Percentiles rank a stretch among this genome's conserved stretches.
phyloP scores from a whole-genome alignment of 805 yeast genomes.

The Candida palmyrensis region DNA sequence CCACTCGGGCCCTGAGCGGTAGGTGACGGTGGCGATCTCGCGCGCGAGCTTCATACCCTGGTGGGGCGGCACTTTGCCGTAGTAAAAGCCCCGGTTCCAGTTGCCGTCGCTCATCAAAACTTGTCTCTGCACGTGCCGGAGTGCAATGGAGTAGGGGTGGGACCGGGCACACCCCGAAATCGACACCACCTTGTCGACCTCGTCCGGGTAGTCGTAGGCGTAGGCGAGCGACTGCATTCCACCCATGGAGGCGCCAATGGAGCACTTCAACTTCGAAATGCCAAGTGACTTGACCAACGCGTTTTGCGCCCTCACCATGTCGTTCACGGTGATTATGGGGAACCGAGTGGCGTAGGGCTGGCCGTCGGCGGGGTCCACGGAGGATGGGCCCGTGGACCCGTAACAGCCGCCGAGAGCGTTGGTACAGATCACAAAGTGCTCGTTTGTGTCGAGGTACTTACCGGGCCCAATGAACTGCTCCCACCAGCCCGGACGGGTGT shows the following conservation, averaged over 20 bases:
- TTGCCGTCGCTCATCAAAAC: slow-evolving; percentile 92
- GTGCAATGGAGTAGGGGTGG: slow-evolving; percentile 90
- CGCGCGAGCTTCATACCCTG: slow-evolving; percentile 92
- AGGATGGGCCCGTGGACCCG: slow-evolving; percentile 92
- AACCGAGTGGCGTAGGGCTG: slow-evolving; percentile 78
- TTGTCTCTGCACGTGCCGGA: slow-evolving; percentile 90
- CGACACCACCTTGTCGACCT: slow-evolving; percentile 68
- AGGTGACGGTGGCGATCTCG: slow-evolving; percentile 90
- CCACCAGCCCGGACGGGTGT: slow-evolving; percentile 89
- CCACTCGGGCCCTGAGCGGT: slow-evolving; percentile 97
- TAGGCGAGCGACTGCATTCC: slow-evolving; percentile 96
- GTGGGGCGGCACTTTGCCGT: slow-evolving; percentile 80
- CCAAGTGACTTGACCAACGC: slow-evolving; percentile 60
- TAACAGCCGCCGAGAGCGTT: slow-evolving; percentile 93
- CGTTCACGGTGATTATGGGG: slow-evolving; percentile 80
- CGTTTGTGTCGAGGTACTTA: slow-evolving; percentile 70
- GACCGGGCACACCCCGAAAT: slow-evolving; percentile 92
- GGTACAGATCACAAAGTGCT: slow-evolving; percentile 80
- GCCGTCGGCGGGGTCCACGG: slow-evolving; percentile 63
- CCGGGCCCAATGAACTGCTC: slow-evolving; percentile 89
- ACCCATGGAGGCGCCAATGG: slow-evolving; percentile 94
- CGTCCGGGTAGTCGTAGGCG: slow-evolving; percentile 76
- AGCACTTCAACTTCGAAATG: slow-evolving; percentile 62
- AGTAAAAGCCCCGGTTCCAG: slow-evolving; percentile 89
- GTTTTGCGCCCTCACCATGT: slow-evolving; percentile 88